phyloP scores from a whole-genome alignment of 2,329 filamentous ascomycete genomes.

The Raffaelea arxii region DNA sequence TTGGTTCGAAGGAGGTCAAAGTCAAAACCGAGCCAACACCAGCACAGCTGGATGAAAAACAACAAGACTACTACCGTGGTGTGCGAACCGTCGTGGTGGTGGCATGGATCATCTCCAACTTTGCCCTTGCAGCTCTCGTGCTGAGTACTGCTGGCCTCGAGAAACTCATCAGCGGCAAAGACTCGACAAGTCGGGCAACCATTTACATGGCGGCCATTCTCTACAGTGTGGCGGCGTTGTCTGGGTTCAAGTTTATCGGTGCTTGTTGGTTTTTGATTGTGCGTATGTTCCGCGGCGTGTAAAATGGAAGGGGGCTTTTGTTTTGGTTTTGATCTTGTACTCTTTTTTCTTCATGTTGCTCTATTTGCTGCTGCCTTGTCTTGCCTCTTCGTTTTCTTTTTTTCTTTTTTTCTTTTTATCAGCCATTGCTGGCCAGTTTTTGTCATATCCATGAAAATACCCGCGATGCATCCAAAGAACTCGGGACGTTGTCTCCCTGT shows the following conservation, averaged over 20 bases:
- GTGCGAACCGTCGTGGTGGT: slow-evolving; percentile 88
- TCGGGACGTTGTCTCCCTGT: too few relatives aligned
- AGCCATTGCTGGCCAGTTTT: neutral
- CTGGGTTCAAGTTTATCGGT: slow-evolving; percentile 77
- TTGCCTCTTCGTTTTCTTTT: neutral
- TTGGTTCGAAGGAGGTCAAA: slow-evolving; percentile 63
- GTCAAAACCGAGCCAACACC: slow-evolving; percentile 53
- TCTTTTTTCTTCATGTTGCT: neutral
- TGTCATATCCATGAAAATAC: slow-evolving; percentile 7
- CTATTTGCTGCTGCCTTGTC: neutral
- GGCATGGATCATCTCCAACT: slow-evolving; percentile 94
- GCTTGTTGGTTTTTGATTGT: slow-evolving; percentile 89
- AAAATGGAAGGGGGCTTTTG: neutral
- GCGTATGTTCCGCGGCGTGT: slow-evolving; percentile 70
- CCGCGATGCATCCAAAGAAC: slow-evolving; percentile 9
- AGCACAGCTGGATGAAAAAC: slow-evolving; percentile 59
- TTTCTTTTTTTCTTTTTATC: slow-evolving; percentile 1
- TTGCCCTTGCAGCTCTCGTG: slow-evolving; percentile 78
- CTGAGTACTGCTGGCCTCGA: slow-evolving; percentile 78
- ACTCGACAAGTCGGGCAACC: slow-evolving; percentile 41
- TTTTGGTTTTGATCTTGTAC: neutral
- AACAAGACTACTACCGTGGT: slow-evolving; percentile 97
- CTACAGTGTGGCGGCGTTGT: slow-evolving; percentile 80
- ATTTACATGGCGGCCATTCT: slow-evolving; percentile 82
- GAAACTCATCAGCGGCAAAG: slow-evolving; percentile 41